These are phyloP conservation scores for Pichia sp. DNA, from an alignment of 1,139 yeast genomes.

Conservation along the genomic window DNA sequence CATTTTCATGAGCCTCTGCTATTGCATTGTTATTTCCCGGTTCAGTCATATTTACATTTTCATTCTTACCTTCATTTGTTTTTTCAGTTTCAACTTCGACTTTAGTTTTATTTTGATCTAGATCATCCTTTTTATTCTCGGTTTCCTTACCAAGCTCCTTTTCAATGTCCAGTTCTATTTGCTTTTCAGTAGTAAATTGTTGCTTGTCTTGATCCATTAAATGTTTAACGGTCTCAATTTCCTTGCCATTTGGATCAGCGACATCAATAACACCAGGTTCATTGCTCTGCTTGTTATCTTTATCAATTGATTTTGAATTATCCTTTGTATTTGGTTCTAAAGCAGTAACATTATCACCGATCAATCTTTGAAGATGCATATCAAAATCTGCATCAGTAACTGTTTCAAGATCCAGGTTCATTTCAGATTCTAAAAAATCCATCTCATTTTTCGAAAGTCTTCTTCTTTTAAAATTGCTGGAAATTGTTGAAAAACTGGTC, in stretches of 20 bases:
- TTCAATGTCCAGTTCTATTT: not conserved
- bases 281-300: not conserved
- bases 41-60: too few relatives aligned
- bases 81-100: too few relatives aligned
- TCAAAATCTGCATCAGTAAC: constrained; percentile 27
- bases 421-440: constrained; percentile 22
- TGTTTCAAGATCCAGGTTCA: constrained; percentile 22
- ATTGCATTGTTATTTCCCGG: too few relatives aligned
- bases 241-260: not conserved
- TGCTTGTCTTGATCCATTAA: not conserved
- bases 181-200: not conserved
- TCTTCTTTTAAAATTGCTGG: constrained; percentile 10
- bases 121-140: not conserved
- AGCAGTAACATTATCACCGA: constrained; percentile 16
- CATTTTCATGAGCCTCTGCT: too few relatives aligned
- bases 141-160: not conserved
- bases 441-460: constrained; percentile 16
- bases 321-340: not conserved
- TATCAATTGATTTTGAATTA: not conserved
- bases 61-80: too few relatives aligned
- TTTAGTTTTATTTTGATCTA: not conserved
- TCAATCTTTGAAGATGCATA: constrained; percentile 25
- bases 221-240: not conserved
- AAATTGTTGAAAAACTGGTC: constrained; percentile 6
- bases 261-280: not conserved